Base-by-base conservation (phyloP, 805 yeast species). In the Pichia californica region DNA sequence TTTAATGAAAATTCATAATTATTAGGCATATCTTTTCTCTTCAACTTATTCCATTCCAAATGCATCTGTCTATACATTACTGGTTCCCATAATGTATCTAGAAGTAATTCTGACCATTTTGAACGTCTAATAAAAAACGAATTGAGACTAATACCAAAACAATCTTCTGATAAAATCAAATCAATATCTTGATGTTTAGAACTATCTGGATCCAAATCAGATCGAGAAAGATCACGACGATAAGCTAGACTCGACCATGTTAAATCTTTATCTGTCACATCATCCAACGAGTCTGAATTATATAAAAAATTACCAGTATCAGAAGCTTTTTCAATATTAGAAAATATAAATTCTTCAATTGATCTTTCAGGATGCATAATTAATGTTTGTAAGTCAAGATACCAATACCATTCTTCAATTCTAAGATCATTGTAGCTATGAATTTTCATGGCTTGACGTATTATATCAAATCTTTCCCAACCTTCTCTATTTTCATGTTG, bases 401-500 rank as follows among this genome's bases (percentile, higher is more conserved):
- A 68, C 71, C 71, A 68, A 47, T 62, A 64, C 73, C 72, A 68
- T 47, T 62, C 62, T 36, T 60, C 64, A 14, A 50, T 38, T 9
- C 43, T 45, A 4, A 50, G 45, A 31, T 57, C 59, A 29, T 34
- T 34, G 10, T 62, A 31, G 2, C 52, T 31, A n/a, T 56, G 51
- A 38, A 64, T 59, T 40, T 59, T 61, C 65, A 68, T 62, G 1
- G 62, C 60, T 25, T 53, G 59, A 32, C 65, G 56, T 25, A 68
- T 46, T 23, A 58, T 46, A 46, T 68, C 73, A 33, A 67, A 61
- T 46, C 67, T 67, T 49, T 66, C 71, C 73, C 73, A 68, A 3
- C 71, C 70, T 54, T 68, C 49, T 48, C 78, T 63, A 57, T 66
- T 66, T 42, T 72, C 77, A 55, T 71, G 71, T 37, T 73, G 71